These are phyloP conservation scores for Balansia obtecta DNA, from an alignment of 2,329 filamentous ascomycete species.

Conservation along the genomic window DNA sequence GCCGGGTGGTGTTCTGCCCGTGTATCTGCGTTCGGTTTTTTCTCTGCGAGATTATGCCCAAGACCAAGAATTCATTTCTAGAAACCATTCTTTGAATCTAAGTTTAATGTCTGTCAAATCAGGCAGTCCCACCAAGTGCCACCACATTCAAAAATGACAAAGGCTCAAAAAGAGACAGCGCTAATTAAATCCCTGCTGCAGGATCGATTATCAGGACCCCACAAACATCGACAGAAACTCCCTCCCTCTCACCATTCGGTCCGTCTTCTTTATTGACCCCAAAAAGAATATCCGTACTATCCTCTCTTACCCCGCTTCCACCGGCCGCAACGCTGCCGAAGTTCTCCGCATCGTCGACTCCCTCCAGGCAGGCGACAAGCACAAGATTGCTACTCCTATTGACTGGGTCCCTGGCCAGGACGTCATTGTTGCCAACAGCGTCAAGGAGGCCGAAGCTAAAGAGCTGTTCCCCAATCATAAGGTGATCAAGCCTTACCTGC, in stretches of 20 bases:
- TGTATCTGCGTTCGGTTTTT: neutral
- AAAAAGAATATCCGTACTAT: conserved; percentile 87
- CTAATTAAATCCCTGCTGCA: conserved; percentile 15
- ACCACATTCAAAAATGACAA: neutral
- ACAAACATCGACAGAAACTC: conserved; percentile 73
- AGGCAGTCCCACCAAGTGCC: neutral
- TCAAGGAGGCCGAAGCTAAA: conserved; percentile 76
- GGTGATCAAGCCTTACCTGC: conserved; percentile 59
- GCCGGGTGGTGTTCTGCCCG: neutral
- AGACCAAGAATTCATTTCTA: no score
- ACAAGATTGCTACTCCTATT: conserved; percentile 78
- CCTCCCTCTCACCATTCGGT: conserved; percentile 87
- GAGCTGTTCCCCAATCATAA: conserved; percentile 72
- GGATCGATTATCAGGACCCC: conserved; percentile 68
- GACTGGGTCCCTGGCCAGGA: conserved; percentile 85
- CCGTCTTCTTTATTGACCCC: conserved; percentile 90
- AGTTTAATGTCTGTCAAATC: neutral
- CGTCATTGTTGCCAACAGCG: conserved; percentile 76
- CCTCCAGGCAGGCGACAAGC: conserved; percentile 74
- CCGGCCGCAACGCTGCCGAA: conserved; percentile 72
- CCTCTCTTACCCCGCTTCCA: conserved; percentile 84
- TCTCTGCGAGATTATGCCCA: no score
- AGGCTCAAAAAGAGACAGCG: neutral
- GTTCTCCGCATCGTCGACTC: conserved; percentile 70
- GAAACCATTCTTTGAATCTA: neutral